phyloP scores from a whole-genome alignment of 2,329 filamentous ascomycete species.

The Colletotrichum navitas region DNA sequence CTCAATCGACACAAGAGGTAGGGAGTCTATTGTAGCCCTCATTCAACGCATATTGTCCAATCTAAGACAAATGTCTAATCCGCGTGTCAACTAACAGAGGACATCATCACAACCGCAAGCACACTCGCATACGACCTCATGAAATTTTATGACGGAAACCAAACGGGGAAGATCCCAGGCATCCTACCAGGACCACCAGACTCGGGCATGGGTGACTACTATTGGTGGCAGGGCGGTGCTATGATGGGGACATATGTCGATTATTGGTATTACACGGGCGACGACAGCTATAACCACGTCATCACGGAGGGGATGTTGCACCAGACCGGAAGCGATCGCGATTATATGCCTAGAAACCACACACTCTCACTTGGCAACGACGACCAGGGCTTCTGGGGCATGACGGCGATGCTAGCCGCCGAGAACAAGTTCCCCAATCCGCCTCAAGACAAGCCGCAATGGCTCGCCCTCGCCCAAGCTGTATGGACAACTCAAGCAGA shows the following conservation, averaged over 20 bases:
- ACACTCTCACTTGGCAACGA: slow-evolving; percentile 70
- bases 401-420: slow-evolving; percentile 72
- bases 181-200: slow-evolving; percentile 61
- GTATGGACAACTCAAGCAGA: slow-evolving; percentile 72
- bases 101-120: slow-evolving; percentile 55
- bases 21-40: too few relatives aligned
- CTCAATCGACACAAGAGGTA: slow-evolving; percentile 37
- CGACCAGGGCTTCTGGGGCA: slow-evolving; percentile 76
- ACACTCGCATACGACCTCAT: slow-evolving; percentile 59
- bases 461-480: slow-evolving; percentile 70
- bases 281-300: slow-evolving; percentile 68
- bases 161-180: slow-evolving; percentile 59
- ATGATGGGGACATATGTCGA: slow-evolving; percentile 74
- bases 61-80: neutral
- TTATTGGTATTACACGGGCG: slow-evolving; percentile 74
- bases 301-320: slow-evolving; percentile 64
- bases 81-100: slow-evolving; percentile 44
- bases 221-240: slow-evolving; percentile 76
- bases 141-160: slow-evolving; percentile 61
- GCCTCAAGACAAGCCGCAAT: slow-evolving; percentile 61
- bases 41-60: neutral
- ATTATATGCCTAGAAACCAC: slow-evolving; percentile 69
- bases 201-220: slow-evolving; percentile 59
- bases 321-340: slow-evolving; percentile 64
- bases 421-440: slow-evolving; percentile 70